phyloP scores from a whole-genome alignment of 2,329 filamentous ascomycete species.

The Coniochaeta hoffmannii region DNA sequence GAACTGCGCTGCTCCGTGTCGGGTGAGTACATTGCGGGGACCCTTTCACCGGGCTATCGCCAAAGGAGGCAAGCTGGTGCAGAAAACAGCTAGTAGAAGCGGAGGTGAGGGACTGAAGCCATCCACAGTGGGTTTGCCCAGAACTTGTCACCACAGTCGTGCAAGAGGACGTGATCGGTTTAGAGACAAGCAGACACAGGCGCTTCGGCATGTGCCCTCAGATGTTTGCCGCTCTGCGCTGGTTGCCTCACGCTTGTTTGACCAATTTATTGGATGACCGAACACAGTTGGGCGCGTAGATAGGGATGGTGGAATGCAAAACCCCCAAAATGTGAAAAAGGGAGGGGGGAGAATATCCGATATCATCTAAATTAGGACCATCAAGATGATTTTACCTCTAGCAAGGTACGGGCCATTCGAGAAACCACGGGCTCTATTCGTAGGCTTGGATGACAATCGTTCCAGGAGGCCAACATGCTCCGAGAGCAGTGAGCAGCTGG shows the following conservation, averaged over 20 bases:
- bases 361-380: background rate
- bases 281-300: background rate
- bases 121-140: background rate
- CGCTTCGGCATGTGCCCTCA: background rate
- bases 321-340: background rate
- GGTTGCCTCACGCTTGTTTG: background rate
- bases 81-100: background rate
- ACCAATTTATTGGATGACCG: background rate
- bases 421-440: too few species aligned
- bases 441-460: background rate
- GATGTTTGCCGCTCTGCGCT: background rate
- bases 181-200: background rate
- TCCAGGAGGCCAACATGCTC: background rate
- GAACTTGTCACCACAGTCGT: background rate
- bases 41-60: background rate
- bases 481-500: background rate
- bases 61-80: background rate
- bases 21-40: conserved; percentile 1
- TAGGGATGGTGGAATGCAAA: background rate
- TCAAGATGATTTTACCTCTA: background rate
- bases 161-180: background rate
- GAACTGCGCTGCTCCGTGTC: conserved; percentile 8
- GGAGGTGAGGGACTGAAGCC: background rate
- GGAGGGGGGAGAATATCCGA: background rate
- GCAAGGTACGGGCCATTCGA: background rate